Conservation (phyloP, 2,329 filamentous ascomycete species). For the Claviceps sp. region DNA sequence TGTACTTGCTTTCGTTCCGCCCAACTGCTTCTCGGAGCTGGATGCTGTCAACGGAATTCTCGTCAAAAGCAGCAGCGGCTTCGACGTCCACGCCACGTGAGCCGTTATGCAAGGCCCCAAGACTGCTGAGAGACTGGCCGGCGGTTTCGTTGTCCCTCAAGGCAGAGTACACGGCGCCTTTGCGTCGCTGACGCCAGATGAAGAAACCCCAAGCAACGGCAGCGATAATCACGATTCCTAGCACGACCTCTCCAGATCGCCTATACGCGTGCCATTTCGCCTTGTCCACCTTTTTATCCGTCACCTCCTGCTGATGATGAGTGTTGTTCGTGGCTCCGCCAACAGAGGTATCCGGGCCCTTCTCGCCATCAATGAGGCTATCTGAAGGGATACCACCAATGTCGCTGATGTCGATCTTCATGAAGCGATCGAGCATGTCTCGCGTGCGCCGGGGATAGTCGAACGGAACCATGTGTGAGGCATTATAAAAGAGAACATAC, state of each 20-base stretch:
- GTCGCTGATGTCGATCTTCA: constrained; percentile 78
- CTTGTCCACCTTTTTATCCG: constrained; percentile 59
- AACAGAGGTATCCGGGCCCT: constrained; percentile 63
- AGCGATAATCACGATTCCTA: constrained; percentile 66
- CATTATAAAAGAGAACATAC: constrained; percentile 90
- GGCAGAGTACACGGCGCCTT: constrained; percentile 39
- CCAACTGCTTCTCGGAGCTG: constrained; percentile 34
- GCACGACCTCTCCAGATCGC: constrained; percentile 71
- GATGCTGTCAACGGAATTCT: constrained; percentile 50
- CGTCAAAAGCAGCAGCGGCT: constrained; percentile 47
- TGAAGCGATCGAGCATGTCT: constrained; percentile 96
- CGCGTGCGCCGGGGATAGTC: constrained; percentile 75
- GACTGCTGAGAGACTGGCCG: constrained; percentile 20
- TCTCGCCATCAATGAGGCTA: constrained; percentile 74
- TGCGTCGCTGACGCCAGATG: constrained; percentile 49
- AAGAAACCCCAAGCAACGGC: constrained; percentile 64
- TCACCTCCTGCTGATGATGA: constrained; percentile 38
- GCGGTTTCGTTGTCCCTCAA: constrained; percentile 26
- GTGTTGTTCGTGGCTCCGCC: constrained; percentile 48
- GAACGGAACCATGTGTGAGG: constrained; percentile 96
- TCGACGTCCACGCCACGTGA: constrained; percentile 40
- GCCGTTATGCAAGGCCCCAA: constrained; percentile 36
- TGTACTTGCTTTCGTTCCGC: constrained; percentile 35
- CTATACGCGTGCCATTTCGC: constrained; percentile 85
- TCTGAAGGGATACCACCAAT: constrained; percentile 73